Percentiles rank a stretch among this genome's conserved stretches.
These are phyloP conservation scores for Auriscalpium vulgare DNA, from an alignment of 768 basidiomycete species.

Conservation along the genomic window DNA sequence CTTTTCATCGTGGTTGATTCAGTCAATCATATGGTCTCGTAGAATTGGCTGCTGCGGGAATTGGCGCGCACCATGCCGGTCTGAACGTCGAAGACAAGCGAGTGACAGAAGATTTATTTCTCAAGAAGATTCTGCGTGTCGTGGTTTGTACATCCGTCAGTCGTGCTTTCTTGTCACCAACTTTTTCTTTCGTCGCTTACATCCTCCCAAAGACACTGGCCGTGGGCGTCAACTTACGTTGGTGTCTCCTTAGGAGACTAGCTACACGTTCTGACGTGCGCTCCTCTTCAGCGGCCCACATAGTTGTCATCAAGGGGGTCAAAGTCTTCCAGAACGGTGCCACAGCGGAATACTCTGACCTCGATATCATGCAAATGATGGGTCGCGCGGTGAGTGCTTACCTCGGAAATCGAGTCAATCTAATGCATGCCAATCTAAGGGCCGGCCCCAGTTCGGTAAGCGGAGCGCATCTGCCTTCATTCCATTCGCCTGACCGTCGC, in stretches of 20 bases:
- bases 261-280: not conserved
- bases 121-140: conserved; percentile 53
- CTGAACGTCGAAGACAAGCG: conserved; percentile 65
- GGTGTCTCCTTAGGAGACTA: conserved; percentile 18
- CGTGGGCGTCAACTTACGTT: conserved; percentile 93
- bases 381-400: conserved; percentile 68
- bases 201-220: conserved; percentile 65
- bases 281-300: conserved; percentile 64
- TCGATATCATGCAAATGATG: conserved; percentile 95
- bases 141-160: conserved; percentile 80
- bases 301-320: conserved; percentile 90
- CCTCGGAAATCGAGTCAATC: not conserved
- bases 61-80: conserved; percentile 92
- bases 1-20: not conserved
- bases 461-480: not conserved
- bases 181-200: conserved; percentile 1
- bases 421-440: conserved; percentile 33
- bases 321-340: conserved; percentile 64
- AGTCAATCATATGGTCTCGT: not conserved
- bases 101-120: conserved; percentile 64
- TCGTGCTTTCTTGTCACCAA: not conserved
- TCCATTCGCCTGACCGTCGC: not conserved
- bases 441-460: conserved; percentile 84
- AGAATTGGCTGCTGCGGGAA: conserved; percentile 65
- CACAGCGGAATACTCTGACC: conserved; percentile 78